A percentile compares a stretch with the other conserved stretches of the same genome.
phyloP scores from a whole-genome alignment of 1,284 basidiomycete species.

The Cutaneotrichosporon sp. region DNA sequence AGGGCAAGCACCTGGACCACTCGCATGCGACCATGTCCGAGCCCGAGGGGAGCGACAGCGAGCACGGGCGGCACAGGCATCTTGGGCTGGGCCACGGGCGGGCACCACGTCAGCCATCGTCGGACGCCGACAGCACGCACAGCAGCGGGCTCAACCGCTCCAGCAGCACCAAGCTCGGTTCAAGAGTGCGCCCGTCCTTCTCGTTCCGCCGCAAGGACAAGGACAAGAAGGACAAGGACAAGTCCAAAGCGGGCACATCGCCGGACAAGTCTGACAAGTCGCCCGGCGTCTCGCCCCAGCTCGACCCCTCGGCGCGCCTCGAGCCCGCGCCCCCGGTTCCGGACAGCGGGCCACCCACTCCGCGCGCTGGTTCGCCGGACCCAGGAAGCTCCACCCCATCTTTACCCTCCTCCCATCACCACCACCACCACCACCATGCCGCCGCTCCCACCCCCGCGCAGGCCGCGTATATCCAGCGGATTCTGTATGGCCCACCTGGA shows the following conservation, averaged over 20 bases:
- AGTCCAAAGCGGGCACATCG: neutral
- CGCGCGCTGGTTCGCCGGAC: neutral
- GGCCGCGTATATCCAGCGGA: conserved; percentile 53
- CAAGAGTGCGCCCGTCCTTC: conserved; percentile 22
- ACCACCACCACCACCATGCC: conserved; percentile 21
- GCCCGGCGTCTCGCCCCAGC: neutral
- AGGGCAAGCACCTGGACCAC: conserved; percentile 60
- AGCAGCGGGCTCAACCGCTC: conserved; percentile 2
- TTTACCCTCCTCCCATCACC: neutral
- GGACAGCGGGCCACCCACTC: conserved; percentile 2
- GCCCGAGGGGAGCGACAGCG: conserved; percentile 41
- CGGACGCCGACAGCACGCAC: conserved; percentile 3
- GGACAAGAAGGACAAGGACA: conserved; percentile 1
- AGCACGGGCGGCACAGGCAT: conserved; percentile 13
- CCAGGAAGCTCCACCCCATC: neutral
- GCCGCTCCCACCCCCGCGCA: conserved; percentile 50
- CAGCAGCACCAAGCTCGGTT: conserved; percentile 1
- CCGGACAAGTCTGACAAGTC: conserved; percentile 7
- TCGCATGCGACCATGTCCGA: conserved; percentile 35
- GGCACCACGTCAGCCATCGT: neutral
- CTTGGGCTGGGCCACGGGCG: neutral
- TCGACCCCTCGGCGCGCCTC: neutral
- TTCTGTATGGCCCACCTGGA: conserved; percentile 43
- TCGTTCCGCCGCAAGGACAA: conserved; percentile 29
- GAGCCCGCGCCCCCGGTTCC: neutral